Evolutionary conservation across 1,284 basidiomycete species (phyloP).

Genomic region (Dichomitus squalens): DNA sequence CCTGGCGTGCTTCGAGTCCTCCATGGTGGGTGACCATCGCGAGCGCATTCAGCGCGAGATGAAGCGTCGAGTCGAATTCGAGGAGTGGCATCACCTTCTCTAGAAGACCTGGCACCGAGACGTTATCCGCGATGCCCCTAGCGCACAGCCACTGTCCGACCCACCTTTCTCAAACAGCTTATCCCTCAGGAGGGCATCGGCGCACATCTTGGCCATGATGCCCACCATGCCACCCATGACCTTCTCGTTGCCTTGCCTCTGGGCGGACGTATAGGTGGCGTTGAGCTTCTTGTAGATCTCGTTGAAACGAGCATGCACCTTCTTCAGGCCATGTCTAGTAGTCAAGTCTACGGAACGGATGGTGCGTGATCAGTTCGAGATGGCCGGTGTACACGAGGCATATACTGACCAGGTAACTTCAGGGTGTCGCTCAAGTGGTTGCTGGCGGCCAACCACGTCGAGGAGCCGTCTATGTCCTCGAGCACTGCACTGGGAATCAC

Average conservation of each 20-base stretch:
- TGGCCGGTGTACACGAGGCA: not conserved
- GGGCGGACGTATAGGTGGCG: slow-evolving; percentile 15
- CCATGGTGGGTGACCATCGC: slow-evolving; percentile 62
- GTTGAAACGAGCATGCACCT: slow-evolving; percentile 54
- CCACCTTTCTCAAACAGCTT: slow-evolving; percentile 55
- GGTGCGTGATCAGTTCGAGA: not conserved
- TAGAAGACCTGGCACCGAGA: slow-evolving; percentile 45
- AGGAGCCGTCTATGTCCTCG: slow-evolving; percentile 1
- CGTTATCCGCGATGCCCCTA: not conserved
- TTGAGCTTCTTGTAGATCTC: slow-evolving; percentile 50
- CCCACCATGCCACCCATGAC: slow-evolving; percentile 51
- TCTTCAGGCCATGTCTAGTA: slow-evolving; percentile 57
- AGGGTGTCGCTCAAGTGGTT: slow-evolving; percentile 40
- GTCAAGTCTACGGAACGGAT: slow-evolving; percentile 45
- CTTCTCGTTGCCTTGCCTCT: slow-evolving; percentile 19
- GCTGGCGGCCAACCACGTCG: slow-evolving; percentile 32
- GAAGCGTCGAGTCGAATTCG: slow-evolving; percentile 43
- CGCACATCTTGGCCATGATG: slow-evolving; percentile 62
- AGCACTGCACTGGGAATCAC: not conserved
- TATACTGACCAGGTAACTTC: slow-evolving; percentile 48
- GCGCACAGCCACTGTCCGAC: not conserved
- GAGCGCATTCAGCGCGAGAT: slow-evolving; percentile 54
- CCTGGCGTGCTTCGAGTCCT: slow-evolving; percentile 45
- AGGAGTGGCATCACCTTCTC: slow-evolving; percentile 54
- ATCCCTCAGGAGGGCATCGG: slow-evolving; percentile 55